These are phyloP conservation scores for Umbellularia californica DNA, from an alignment of 164 flowering plant species.

Conservation along the genomic window DNA sequence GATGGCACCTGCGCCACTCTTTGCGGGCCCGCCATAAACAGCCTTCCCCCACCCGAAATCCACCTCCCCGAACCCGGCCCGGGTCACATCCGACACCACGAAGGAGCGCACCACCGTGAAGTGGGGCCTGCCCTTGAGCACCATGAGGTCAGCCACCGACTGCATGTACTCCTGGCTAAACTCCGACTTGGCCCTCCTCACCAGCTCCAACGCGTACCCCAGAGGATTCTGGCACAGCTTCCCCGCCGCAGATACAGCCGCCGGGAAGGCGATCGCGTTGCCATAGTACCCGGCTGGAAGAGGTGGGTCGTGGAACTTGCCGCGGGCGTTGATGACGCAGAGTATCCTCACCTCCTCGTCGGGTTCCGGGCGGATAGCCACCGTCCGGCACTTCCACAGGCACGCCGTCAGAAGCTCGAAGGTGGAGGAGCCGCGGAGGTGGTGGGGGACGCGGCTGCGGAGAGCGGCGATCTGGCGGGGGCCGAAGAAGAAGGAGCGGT, in stretches of 20 bases:
- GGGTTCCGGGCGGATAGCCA: slow-evolving; percentile 14
- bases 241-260: slow-evolving; percentile 12
- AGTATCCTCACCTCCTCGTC: slow-evolving; percentile 18
- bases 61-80: slow-evolving; percentile 39
- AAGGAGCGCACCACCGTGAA: slow-evolving; percentile 25
- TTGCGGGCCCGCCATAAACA: slow-evolving; percentile 45
- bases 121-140: slow-evolving; percentile 22
- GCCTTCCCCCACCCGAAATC: slow-evolving; percentile 65
- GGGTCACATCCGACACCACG: slow-evolving; percentile 42
- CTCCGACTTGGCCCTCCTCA: slow-evolving; percentile 14
- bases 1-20: slow-evolving; percentile 33
- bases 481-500: slow-evolving; percentile 24
- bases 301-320: background rate
- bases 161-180: slow-evolving; percentile 24
- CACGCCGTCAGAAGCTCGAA: slow-evolving; percentile 26
- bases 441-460: slow-evolving; percentile 6
- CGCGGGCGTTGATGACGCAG: slow-evolving; percentile 14
- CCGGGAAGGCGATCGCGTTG: slow-evolving; percentile 14
- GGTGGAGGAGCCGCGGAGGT: slow-evolving; percentile 3
- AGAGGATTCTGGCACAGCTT: slow-evolving; percentile 14
- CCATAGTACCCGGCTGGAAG: slow-evolving; percentile 30
- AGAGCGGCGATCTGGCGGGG: slow-evolving; percentile 12
- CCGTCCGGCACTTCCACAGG: slow-evolving; percentile 30
- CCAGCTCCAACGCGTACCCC: slow-evolving; percentile 19
- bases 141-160: slow-evolving; percentile 27